phyloP scores from a whole-genome alignment of 1,284 basidiomycete genomes.

The Moesziomyces antarcticus region DNA sequence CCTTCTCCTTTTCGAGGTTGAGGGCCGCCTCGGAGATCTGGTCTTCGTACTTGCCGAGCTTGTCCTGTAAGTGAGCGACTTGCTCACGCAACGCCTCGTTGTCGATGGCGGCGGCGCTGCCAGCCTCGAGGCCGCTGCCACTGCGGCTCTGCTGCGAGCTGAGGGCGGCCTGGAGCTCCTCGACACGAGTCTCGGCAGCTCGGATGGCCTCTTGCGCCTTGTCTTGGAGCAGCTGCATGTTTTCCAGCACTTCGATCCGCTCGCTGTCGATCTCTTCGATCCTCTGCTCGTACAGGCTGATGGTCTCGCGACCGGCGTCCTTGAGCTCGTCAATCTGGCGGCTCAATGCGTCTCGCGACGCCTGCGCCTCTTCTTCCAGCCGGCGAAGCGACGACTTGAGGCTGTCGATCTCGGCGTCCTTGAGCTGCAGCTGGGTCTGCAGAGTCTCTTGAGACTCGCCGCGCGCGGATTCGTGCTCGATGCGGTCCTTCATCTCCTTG shows the following conservation, averaged over 20 bases:
- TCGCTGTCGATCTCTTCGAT: conserved; percentile 56
- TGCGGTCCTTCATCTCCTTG: conserved; percentile 32
- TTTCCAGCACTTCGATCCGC: conserved; percentile 61
- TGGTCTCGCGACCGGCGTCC: conserved; percentile 79
- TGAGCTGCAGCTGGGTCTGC: conserved; percentile 48
- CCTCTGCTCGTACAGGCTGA: conserved; percentile 50
- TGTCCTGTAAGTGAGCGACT: conserved; percentile 82
- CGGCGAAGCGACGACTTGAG: conserved; percentile 55
- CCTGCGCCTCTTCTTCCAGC: conserved; percentile 56
- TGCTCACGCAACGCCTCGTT: conserved; percentile 91
- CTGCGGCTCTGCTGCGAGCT: conserved; percentile 20
- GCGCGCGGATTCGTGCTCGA: conserved; percentile 39
- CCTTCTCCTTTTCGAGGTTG: conserved; percentile 78
- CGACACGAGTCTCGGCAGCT: conserved; percentile 77
- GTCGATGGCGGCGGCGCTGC: conserved; percentile 79
- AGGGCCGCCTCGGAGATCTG: conserved; percentile 81
- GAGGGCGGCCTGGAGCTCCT: conserved; percentile 70
- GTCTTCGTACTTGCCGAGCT: conserved; percentile 82
- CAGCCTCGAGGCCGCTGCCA: conserved; percentile 14
- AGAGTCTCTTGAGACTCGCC: conserved; percentile 44
- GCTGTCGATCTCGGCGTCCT: conserved; percentile 56
- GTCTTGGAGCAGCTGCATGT: conserved; percentile 49
- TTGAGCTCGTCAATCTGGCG: conserved; percentile 82
- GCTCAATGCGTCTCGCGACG: conserved; percentile 44
- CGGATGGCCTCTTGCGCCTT: conserved; percentile 87